These are phyloP conservation scores for Claviceps pusilla DNA, from an alignment of 2,329 filamentous ascomycete species.

Conservation along the genomic window DNA sequence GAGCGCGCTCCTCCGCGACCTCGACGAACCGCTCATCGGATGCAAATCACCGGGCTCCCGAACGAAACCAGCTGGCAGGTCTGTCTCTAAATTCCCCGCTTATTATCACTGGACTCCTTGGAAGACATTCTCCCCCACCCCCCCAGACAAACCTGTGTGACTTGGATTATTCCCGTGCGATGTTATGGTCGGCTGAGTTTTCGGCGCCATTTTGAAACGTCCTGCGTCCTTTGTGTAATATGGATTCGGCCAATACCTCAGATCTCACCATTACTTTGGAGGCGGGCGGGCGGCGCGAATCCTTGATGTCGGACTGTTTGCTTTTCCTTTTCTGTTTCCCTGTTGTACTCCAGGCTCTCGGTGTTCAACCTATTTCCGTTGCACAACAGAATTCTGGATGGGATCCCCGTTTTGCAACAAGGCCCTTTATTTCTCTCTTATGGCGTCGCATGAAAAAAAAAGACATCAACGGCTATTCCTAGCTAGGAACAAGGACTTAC, in stretches of 20 bases:
- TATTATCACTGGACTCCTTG: conserved; percentile 32
- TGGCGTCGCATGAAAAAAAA: conserved; percentile 3
- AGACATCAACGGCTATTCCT: conserved; percentile 21
- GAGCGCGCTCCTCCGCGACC: conserved; percentile 56
- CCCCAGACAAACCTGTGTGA: conserved; percentile 8
- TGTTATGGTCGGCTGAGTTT: conserved; percentile 8
- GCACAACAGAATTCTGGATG: conserved; percentile 18
- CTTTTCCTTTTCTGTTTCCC: conserved; percentile 15
- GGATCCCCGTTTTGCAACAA: conserved; percentile 18
- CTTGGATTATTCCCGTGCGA: conserved; percentile 16
- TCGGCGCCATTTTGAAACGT: conserved; percentile 7
- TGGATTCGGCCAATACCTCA: conserved; percentile 15
- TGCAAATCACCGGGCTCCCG: conserved; percentile 95
- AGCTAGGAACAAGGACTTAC: conserved; percentile 63
- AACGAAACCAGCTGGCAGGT: conserved; percentile 99
- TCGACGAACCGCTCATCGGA: conserved; percentile 85
- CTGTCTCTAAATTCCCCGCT: conserved; percentile 54
- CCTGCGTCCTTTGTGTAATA: conserved; percentile 3
- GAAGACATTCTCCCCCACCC: conserved; percentile 16
- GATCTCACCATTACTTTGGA: conserved; percentile 5
- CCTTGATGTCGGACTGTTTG: not conserved
- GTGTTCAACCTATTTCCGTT: conserved; percentile 2
- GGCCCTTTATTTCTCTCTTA: conserved; percentile 12
- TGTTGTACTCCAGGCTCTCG: conserved; percentile 5
- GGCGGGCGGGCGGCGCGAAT: conserved; percentile 2